These are phyloP conservation scores for Lyophyllum decastes DNA, from an alignment of 768 basidiomycete species.

Conservation along the genomic window DNA sequence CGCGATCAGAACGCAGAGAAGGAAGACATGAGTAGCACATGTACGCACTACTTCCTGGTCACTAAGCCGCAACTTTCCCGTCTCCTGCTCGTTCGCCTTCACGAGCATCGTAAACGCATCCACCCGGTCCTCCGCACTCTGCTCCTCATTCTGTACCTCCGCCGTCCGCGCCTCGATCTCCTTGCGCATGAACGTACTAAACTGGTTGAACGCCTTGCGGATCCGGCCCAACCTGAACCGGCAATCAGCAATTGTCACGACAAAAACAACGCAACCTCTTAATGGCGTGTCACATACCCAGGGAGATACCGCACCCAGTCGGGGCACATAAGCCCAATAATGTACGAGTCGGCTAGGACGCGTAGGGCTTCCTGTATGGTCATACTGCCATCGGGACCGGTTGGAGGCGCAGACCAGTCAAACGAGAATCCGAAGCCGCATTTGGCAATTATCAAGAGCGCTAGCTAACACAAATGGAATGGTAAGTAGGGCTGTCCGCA, in stretches of 20 bases:
- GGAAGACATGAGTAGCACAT: not conserved
- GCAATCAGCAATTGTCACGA: not conserved
- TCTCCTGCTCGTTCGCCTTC: constrained; percentile 44
- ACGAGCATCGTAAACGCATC: constrained; percentile 48
- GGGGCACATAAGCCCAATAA: not conserved
- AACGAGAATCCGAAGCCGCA: constrained; percentile 34
- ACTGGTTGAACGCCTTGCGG: constrained; percentile 27
- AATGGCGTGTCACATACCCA: constrained; percentile 3
- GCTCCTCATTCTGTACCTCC: constrained; percentile 19
- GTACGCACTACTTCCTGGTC: constrained; percentile 40
- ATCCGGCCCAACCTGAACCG: constrained; percentile 26
- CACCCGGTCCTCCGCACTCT: constrained; percentile 6
- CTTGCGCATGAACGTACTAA: constrained; percentile 36
- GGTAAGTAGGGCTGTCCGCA: constrained; percentile 6
- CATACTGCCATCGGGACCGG: constrained; percentile 33
- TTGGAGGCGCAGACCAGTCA: constrained; percentile 38
- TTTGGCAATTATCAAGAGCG: constrained; percentile 40
- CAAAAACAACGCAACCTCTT: not conserved
- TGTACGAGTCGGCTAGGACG: constrained; percentile 30
- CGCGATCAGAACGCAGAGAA: not conserved
- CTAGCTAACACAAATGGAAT: constrained; percentile 31
- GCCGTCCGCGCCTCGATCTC: constrained; percentile 34
- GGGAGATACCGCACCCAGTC: constrained; percentile 5
- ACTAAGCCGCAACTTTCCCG: constrained; percentile 36
- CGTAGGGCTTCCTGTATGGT: constrained; percentile 37